Percentiles rank a stretch among this genome's conserved stretches.
phyloP scores from a whole-genome alignment of 2,329 filamentous ascomycete species.

The Calcarisporium arbuscula region DNA sequence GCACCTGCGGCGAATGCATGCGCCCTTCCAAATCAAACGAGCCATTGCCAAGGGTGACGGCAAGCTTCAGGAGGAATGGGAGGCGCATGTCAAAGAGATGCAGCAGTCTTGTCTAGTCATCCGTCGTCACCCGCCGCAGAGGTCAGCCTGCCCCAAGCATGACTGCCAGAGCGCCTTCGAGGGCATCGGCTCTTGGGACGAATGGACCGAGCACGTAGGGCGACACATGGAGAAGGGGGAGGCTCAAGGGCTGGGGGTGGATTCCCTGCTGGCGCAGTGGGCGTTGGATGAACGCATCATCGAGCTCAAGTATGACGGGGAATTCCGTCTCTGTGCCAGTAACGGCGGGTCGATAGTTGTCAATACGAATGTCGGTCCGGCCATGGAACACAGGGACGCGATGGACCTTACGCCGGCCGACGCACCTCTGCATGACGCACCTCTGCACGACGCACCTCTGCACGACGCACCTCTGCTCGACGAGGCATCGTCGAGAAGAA shows the following conservation, averaged over 20 bases:
- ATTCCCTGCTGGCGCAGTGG: constrained; percentile 53
- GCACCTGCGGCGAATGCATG: constrained; percentile 90
- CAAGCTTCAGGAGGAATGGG: constrained; percentile 57
- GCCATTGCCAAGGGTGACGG: constrained; percentile 50
- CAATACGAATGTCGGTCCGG: constrained; percentile 3
- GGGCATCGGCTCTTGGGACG: constrained; percentile 73
- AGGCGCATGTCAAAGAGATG: constrained; percentile 61
- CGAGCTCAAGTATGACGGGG: constrained; percentile 47
- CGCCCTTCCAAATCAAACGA: constrained; percentile 58
- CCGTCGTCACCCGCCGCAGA: constrained; percentile 62
- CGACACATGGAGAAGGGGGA: constrained; percentile 77
- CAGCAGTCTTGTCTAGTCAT: constrained; percentile 67
- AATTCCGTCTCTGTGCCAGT: constrained; percentile 42
- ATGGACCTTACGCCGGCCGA: constrained; percentile 11
- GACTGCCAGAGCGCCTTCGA: constrained; percentile 69
- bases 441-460: too few species aligned
- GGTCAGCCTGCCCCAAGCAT: constrained; percentile 62
- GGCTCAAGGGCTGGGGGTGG: constrained; percentile 49
- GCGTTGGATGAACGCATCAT: constrained; percentile 59
- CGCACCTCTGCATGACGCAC: too few species aligned
- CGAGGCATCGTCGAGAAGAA: too few species aligned
- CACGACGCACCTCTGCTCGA: too few species aligned
- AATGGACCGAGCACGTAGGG: constrained; percentile 88
- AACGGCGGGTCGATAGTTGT: constrained; percentile 23
- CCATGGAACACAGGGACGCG: constrained; percentile 21